These are phyloP conservation scores for Flaveria sonorensis DNA, from an alignment of 129 eudicot genomes.

Conservation along the genomic window DNA sequence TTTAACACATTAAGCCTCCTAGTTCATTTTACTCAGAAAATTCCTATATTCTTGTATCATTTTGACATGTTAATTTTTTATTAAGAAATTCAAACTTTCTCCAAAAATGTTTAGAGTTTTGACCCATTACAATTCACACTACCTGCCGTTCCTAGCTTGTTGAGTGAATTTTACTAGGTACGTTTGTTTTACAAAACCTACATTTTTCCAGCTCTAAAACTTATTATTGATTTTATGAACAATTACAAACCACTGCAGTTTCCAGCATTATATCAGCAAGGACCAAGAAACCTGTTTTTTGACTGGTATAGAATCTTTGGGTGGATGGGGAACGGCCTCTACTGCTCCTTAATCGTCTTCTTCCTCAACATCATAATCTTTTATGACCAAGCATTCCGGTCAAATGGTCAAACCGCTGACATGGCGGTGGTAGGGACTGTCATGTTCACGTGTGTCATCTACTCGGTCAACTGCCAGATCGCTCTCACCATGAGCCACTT, in stretches of 20 bases:
- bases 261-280: conserved; percentile 98
- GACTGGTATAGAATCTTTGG: conserved; percentile 91
- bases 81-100: not conserved
- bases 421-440: conserved; percentile 86
- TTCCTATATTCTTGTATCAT: not conserved
- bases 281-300: conserved; percentile 86
- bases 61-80: not conserved
- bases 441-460: conserved; percentile 87
- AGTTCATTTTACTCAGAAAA: not conserved
- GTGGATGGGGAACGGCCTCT: conserved; percentile 95
- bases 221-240: conserved; percentile 7
- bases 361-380: conserved; percentile 84
- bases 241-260: conserved; percentile 51
- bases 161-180: too few species aligned
- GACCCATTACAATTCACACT: not conserved
- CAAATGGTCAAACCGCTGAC: conserved; percentile 84
- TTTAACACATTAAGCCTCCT: not conserved
- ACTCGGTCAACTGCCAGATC: conserved; percentile 86
- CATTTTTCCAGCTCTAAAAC: not conserved
- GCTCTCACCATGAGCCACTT: conserved; percentile 98
- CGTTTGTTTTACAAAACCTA: too few species aligned
- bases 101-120: not conserved
- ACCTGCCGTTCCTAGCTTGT: not conserved
- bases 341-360: conserved; percentile 75
- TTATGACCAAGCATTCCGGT: conserved; percentile 79